Evolutionary conservation across 2,329 filamentous ascomycete species (phyloP).

Genomic region (Thielaviopsis populi): DNA sequence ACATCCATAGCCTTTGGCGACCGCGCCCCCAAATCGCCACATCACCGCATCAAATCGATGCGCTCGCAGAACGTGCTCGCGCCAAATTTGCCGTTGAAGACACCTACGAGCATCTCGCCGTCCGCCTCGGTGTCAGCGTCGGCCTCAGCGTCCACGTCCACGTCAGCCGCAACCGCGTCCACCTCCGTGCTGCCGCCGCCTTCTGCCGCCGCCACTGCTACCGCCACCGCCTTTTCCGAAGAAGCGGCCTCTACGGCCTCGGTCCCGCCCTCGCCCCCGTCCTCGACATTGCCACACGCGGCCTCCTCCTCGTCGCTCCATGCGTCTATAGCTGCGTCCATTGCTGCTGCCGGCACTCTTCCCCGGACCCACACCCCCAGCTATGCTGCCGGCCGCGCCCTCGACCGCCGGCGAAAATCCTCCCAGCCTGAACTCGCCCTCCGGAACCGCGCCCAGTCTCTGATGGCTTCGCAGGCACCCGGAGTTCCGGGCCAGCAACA

Average conservation of each 20-base stretch:
- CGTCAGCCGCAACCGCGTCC: too few relatives aligned
- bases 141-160: neutral
- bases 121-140: neutral
- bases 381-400: constrained; percentile 44
- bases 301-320: constrained; percentile 7
- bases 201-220: neutral
- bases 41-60: constrained; percentile 14
- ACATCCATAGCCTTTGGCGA: constrained; percentile 2
- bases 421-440: constrained; percentile 40
- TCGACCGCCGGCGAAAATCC: constrained; percentile 34
- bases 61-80: constrained; percentile 9
- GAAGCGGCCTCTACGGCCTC: too few relatives aligned
- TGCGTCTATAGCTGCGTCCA: constrained; percentile 22
- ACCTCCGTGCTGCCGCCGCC: too few relatives aligned
- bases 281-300: constrained; percentile 2
- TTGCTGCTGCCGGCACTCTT: constrained; percentile 26
- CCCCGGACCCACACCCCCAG: constrained; percentile 47
- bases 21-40: constrained; percentile 2
- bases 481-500: constrained; percentile 20
- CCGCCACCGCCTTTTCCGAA: constrained; percentile 1
- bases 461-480: constrained; percentile 23
- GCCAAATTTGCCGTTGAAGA: neutral
- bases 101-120: neutral
- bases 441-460: constrained; percentile 36
- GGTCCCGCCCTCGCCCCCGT: neutral